Evolutionary conservation across 805 yeast genomes (phyloP), one percentile per base, ranked within the genome.

Genomic region (Alloascoidea hylecoeti): DNA sequence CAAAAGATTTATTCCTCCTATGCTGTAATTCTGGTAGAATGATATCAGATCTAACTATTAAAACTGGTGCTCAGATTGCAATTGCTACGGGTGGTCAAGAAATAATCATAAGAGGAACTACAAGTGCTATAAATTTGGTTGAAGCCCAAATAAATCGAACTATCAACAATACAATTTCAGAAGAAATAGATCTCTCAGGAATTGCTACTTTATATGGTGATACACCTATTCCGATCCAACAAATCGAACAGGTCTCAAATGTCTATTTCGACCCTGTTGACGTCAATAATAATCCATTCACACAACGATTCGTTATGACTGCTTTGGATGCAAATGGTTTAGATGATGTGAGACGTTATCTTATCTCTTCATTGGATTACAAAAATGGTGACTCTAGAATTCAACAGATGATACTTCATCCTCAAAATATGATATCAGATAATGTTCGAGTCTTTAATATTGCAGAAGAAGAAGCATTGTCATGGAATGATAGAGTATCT

Each of bases 111-210:
- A 42, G 52, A n/a, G 68, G 72, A 4, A 60, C 70, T 0, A 55
- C 50, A 4, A 44, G 50, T 15, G 70, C 69, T 28, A 53, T 62
- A 28, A 53, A 57, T 17, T 68, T 65, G 55, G 68, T 71, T 15
- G 54, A 57, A 39, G 60, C 70, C 19, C 55, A 60, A n/a, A 47
- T 68, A 35, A 49, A 49, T 30, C 46, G 53, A 2, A 50, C 55
- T 18, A 46, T 66, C 35, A 55, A 52, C 13, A 44, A 50, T 1
- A 46, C 57, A 3, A 43, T 45, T 18, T 46, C 49, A 6, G 56
- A 54, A 18, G 52, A 44, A n/a, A 36, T 67, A 4, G 61, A 64
- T 43, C 46, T 66, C 37, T 34, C 46, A n/a, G 36, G 45, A 15
- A 41, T 60, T 30, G 50, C 53, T 39, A 23, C 41, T 9, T 44